Evolutionary conservation across 441 rosid species (phyloP), one percentile per base, ranked within the genome.

Genomic region (Jatropha multifida): DNA sequence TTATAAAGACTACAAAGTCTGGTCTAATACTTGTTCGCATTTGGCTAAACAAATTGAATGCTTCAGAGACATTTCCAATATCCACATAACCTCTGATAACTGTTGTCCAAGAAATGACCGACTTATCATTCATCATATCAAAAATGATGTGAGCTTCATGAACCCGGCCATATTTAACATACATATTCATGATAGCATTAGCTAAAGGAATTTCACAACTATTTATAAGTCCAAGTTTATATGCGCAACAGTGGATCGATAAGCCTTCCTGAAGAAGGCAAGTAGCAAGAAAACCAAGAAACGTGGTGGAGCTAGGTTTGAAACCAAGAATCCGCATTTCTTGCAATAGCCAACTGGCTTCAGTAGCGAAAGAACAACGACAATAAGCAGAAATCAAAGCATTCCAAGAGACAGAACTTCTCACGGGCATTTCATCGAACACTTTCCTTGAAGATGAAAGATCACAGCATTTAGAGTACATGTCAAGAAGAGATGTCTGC

Each of bases 91-190:
- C 84, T 18, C 72, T 74, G 18, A 81, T 71, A 23, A 83, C 12
- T 13, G 73, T 76, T 32, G 84, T 74, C 86, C 86, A 83, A 15
- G 86, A 81, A 72, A 81, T 11, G 44, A 78, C 26, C 0, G 82
- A 81, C 72, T 41, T 71, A 15, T 78, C 81, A 46, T 17, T 20
- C 81, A 81, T 74, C 61, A 60, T 26, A 74, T 79, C 75, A 37
- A 83, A 75, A 42, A 79, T n/a, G 2, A 73, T 49, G 73, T 76
- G 76, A 72, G 86, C 86, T 44, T 73, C 74, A 52, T n/a, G 60
- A 60, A 77, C 46, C 49, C 63, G 67, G 40, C 71, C 75, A 27
- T 56, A 55, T 52, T 74, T 81, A 13, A 74, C 68, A 59, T 81
- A 77, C 83, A 81, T 71, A 7, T 66, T 69, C 74, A 83, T 75